phyloP scores from a whole-genome alignment of 306 rosid genomes.

The Cucumis hystrix region DNA sequence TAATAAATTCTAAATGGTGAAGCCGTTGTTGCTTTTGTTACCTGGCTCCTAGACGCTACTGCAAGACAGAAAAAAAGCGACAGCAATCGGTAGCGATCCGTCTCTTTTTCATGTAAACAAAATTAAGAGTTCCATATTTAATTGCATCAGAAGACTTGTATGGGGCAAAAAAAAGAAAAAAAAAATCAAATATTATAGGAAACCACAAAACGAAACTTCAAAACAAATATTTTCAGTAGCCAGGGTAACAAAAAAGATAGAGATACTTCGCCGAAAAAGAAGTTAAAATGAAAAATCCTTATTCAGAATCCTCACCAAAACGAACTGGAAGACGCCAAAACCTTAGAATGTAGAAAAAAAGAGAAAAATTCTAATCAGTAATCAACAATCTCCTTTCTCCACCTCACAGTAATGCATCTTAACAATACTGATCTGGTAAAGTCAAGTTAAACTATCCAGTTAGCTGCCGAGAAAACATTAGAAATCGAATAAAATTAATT shows the following conservation, averaged over 20 bases:
- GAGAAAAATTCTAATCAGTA: slow-evolving; percentile 36
- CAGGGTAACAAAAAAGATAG: slow-evolving; percentile 31
- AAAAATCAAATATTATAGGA: background rate
- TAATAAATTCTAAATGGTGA: slow-evolving; percentile 18
- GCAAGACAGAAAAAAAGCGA: slow-evolving; percentile 61
- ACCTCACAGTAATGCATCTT: slow-evolving; percentile 17
- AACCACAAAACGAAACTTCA: background rate
- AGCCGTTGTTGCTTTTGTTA: slow-evolving; percentile 38
- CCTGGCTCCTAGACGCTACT: slow-evolving; percentile 41
- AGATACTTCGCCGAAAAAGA: slow-evolving; percentile 46
- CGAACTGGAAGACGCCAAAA: slow-evolving; percentile 61
- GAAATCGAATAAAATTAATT: background rate
- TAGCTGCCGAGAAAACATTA: slow-evolving; percentile 38
- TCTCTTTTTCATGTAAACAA: slow-evolving; percentile 34
- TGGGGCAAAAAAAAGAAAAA: background rate
- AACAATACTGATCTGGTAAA: slow-evolving; percentile 13
- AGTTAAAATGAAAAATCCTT: slow-evolving; percentile 50
- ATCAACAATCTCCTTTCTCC: slow-evolving; percentile 18
- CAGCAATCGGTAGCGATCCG: slow-evolving; percentile 76
- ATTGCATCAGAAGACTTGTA: slow-evolving; percentile 2
- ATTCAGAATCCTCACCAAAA: slow-evolving; percentile 93
- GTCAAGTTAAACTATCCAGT: slow-evolving; percentile 20
- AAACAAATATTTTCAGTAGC: slow-evolving; percentile 27
- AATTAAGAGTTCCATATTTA: slow-evolving; percentile 28
- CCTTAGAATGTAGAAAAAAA: slow-evolving; percentile 34